Evolutionary conservation across 768 basidiomycete species (phyloP), one percentile per base, ranked within the genome.

Genomic region (Calocybe cyanea): DNA sequence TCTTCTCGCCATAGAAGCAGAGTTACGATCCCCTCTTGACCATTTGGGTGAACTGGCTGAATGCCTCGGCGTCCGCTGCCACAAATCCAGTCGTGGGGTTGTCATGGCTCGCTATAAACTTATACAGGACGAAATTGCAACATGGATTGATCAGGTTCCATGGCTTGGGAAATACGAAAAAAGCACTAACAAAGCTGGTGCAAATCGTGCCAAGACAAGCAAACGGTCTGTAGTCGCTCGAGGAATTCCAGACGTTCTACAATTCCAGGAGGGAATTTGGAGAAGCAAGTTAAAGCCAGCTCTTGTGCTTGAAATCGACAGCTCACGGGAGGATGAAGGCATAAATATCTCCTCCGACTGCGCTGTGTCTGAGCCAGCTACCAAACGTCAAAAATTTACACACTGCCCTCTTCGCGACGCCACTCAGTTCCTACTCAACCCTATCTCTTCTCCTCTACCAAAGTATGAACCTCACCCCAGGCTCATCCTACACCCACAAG

Each of bases 61-160:
- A 41, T 69, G 61, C 23, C 72, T 90, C 33, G 85, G 75, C 9
- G 51, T 61, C 19, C 73, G 76, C 33, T 70, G 76, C 51, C 71
- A 76, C 28, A 67, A 73, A 19, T 49, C 48, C 30, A 68, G 72
- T 13, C 75, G 78, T 43, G 66, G 69, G 23, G 70, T 77, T 37
- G 75, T 88, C 20, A 80, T 87, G 77, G 66, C 75, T 21, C 80
- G 86, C 2, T 91, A 91, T 64, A 84, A 80, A 59, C 52, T 68
- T 30, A 60, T 87, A 21, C 81, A 81, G 56, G 80, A 85, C 54
- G 63, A 76, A 45, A 63, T 89, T 24, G 74, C 74, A 28, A 65
- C 71, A 45, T 80, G 79, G 72, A 76, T 81, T 20, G 68, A 73
- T 39, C 73, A 77, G n/a, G 70, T 91, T 2, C 85, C 86, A 4